phyloP scores from a whole-genome alignment of 2,329 filamentous ascomycete genomes.

The Hypoxylon sp. region DNA sequence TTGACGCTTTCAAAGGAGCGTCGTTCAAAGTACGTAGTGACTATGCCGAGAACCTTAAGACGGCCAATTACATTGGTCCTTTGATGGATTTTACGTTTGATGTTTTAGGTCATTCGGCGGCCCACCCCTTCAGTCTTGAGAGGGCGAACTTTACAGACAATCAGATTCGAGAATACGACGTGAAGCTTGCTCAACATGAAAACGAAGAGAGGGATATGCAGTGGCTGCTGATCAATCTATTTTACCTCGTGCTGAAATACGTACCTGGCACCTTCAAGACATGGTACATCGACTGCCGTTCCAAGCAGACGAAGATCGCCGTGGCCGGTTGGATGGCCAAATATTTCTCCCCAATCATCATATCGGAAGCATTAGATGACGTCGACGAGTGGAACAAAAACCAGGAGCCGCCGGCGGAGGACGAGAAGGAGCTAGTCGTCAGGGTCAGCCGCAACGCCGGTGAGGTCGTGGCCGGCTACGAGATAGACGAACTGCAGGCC shows the following conservation, averaged over 20 bases:
- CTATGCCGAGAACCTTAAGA: slow-evolving; percentile 83
- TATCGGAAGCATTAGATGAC: slow-evolving; percentile 73
- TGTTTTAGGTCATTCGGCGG: slow-evolving; percentile 81
- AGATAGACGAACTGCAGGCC: slow-evolving; percentile 87
- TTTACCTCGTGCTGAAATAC: slow-evolving; percentile 82
- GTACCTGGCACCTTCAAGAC: slow-evolving; percentile 81
- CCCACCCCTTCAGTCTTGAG: slow-evolving; percentile 79
- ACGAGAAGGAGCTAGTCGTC: slow-evolving; percentile 70
- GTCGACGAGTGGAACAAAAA: slow-evolving; percentile 74
- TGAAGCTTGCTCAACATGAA: slow-evolving; percentile 66
- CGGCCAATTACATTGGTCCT: slow-evolving; percentile 73
- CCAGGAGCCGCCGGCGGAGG: slow-evolving; percentile 61
- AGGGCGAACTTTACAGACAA: slow-evolving; percentile 70
- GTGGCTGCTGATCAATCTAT: slow-evolving; percentile 86
- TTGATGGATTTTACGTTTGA: slow-evolving; percentile 86
- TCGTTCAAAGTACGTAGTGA: slow-evolving; percentile 85
- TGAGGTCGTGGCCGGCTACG: slow-evolving; percentile 86
- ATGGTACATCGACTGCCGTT: slow-evolving; percentile 87
- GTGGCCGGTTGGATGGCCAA: slow-evolving; percentile 89
- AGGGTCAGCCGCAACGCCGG: slow-evolving; percentile 77
- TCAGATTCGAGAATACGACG: slow-evolving; percentile 67
- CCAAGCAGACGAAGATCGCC: slow-evolving; percentile 81
- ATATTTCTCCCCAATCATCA: slow-evolving; percentile 79
- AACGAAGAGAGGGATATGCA: slow-evolving; percentile 79
- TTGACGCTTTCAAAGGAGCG: slow-evolving; percentile 83